A percentile compares a stretch with the other conserved stretches of the same genome.
Evolutionary conservation across 2,329 filamentous ascomycete genomes (phyloP).

Genomic region (Blastomyces parvus): DNA sequence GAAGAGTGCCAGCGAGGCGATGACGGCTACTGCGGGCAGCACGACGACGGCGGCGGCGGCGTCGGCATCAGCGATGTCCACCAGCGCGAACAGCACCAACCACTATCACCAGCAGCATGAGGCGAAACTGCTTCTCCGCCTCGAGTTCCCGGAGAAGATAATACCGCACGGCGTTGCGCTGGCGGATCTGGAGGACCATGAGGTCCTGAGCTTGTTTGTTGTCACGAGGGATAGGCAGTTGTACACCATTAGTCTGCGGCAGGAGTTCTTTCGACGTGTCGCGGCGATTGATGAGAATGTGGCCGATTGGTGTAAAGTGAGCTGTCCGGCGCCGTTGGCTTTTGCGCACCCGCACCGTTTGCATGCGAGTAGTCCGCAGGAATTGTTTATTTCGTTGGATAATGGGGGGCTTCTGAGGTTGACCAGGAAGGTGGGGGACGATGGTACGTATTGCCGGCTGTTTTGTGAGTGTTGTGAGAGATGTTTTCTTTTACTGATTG

Average conservation of each 20-base stretch:
- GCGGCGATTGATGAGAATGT: conserved; percentile 62
- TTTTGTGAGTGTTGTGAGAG: not conserved
- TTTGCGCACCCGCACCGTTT: conserved; percentile 76
- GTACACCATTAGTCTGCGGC: conserved; percentile 72
- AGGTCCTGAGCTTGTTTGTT: conserved; percentile 68
- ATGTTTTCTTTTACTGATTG: conserved; percentile 11
- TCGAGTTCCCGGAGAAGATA: conserved; percentile 66
- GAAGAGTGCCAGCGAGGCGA: conserved; percentile 45
- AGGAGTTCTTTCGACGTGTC: conserved; percentile 67
- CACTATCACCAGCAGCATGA: conserved; percentile 42
- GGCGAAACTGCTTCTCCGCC: conserved; percentile 63
- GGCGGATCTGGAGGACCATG: conserved; percentile 66
- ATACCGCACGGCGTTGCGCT: conserved; percentile 71
- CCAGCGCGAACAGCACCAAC: not conserved
- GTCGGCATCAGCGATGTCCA: not conserved
- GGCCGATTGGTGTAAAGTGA: conserved; percentile 67
- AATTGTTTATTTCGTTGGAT: conserved; percentile 61
- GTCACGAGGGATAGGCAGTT: conserved; percentile 70
- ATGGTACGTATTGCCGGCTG: conserved; percentile 30
- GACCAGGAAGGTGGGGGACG: conserved; percentile 48
- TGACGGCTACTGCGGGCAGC: not conserved
- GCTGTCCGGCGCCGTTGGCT: conserved; percentile 60
- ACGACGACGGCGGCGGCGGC: not conserved
- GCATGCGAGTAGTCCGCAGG: conserved; percentile 60
- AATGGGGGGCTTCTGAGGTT: conserved; percentile 52